Conservation (phyloP, 2,329 filamentous ascomycete genomes). For the Colletotrichum melonis region DNA sequence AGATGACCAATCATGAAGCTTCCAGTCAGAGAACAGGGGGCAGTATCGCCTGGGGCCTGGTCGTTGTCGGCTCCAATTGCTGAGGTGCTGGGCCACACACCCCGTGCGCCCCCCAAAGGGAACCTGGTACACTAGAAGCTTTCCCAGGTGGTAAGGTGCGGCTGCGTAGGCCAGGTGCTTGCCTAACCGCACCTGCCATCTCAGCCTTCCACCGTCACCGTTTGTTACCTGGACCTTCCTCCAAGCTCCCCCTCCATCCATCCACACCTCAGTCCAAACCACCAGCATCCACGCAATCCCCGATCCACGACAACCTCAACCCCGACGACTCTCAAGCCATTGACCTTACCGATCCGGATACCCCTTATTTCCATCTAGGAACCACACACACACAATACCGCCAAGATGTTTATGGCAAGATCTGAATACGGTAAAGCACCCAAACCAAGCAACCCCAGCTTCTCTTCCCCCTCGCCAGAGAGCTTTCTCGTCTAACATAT, state of each 20-base stretch:
- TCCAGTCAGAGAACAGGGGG: not conserved
- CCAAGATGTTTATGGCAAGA: conserved; percentile 98
- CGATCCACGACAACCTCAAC: conserved; percentile 22
- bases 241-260: conserved; percentile 30
- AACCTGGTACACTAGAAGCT: conserved; percentile 3
- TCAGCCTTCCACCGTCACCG: conserved; percentile 33
- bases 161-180: conserved; percentile 54
- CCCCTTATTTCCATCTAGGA: not conserved
- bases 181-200: conserved; percentile 42
- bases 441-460: conserved; percentile 27
- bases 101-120: conserved; percentile 1
- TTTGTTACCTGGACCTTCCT: conserved; percentile 32
- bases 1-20: conserved; percentile 25
- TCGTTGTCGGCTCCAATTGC: not conserved
- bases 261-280: conserved; percentile 7
- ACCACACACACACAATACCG: conserved; percentile 50
- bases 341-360: not conserved
- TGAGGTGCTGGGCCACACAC: not conserved
- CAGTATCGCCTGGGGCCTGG: not conserved
- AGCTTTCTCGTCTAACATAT: conserved; percentile 20
- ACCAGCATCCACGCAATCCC: conserved; percentile 14
- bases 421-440: conserved; percentile 93
- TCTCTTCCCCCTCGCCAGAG: conserved; percentile 9
- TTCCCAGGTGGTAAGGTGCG: not conserved
- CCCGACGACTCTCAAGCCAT: not conserved